phyloP scores from a whole-genome alignment of 371 early-diverging fungal species.

The Mucor circinelloides region DNA sequence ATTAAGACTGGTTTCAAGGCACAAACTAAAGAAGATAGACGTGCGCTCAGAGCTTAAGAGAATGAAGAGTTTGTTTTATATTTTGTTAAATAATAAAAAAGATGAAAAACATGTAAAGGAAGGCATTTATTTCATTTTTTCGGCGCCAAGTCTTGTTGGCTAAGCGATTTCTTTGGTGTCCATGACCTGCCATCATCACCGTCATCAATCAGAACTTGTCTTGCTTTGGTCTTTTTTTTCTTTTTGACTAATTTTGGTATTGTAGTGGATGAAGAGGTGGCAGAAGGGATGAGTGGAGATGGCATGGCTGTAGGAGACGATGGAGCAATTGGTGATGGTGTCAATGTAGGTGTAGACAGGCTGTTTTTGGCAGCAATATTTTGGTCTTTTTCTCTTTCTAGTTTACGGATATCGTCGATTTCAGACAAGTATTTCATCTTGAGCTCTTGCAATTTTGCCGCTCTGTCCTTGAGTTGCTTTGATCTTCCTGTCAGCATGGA shows the following conservation, averaged over 20 bases:
- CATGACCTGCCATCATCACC: constrained; percentile 18
- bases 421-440: constrained; percentile 37
- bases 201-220: constrained; percentile 26
- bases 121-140: not conserved
- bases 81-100: constrained; percentile 13
- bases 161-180: constrained; percentile 23
- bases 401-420: constrained; percentile 34
- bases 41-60: constrained; percentile 52
- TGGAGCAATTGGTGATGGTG: not conserved
- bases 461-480: constrained; percentile 32
- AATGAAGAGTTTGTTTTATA: constrained; percentile 7
- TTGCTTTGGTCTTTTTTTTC: constrained; percentile 35
- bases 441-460: constrained; percentile 30
- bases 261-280: not conserved
- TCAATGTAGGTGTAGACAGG: constrained; percentile 4
- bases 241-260: constrained; percentile 23
- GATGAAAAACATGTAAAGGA: not conserved
- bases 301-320: not conserved
- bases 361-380: constrained; percentile 33
- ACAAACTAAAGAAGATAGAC: constrained; percentile 70
- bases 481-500: constrained; percentile 37
- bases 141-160: constrained; percentile 18
- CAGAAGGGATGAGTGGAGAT: not conserved
- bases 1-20: constrained; percentile 99
- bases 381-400: constrained; percentile 42